Evolutionary conservation across 208 protist genomes (phyloP).

Genomic region (Leishmania aethiopica): DNA sequence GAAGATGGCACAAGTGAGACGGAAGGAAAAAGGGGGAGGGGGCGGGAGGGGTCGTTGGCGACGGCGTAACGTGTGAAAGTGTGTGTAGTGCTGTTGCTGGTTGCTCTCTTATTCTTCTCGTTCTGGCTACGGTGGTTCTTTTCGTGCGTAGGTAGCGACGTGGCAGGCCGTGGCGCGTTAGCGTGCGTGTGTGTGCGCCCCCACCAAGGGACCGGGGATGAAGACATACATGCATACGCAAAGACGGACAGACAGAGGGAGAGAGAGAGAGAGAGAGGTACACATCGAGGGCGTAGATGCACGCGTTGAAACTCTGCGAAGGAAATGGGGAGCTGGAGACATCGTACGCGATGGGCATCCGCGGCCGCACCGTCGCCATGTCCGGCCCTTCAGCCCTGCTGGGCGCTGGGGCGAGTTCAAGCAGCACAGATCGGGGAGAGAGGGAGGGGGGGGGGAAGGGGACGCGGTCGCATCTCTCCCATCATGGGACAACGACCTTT

Average conservation of each 20-base stretch:
- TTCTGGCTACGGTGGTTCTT: not conserved
- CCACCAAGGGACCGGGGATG: not conserved
- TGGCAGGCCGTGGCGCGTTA: not conserved
- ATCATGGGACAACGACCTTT: not conserved
- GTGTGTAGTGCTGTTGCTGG: not conserved
- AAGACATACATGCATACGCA: not conserved
- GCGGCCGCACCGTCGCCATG: not conserved
- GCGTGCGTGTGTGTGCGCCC: not conserved
- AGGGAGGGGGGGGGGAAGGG: not conserved
- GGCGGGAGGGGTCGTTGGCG: too few species aligned
- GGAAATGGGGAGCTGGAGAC: not conserved
- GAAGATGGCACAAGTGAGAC: not conserved
- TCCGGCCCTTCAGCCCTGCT: not conserved
- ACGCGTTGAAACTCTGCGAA: not conserved
- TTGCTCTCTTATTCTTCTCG: not conserved
- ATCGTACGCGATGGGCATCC: not conserved
- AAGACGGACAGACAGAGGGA: not conserved
- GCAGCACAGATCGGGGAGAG: not conserved
- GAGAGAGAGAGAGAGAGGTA: not conserved
- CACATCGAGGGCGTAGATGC: not conserved
- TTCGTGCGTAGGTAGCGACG: not conserved
- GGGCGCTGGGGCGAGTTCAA: not conserved
- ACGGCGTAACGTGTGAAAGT: not conserved
- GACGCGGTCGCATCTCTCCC: not conserved
- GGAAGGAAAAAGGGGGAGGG: not conserved